Evolutionary conservation across 1,284 basidiomycete species (phyloP).

Genomic region (Melanopsichium pennsylvanicum): DNA sequence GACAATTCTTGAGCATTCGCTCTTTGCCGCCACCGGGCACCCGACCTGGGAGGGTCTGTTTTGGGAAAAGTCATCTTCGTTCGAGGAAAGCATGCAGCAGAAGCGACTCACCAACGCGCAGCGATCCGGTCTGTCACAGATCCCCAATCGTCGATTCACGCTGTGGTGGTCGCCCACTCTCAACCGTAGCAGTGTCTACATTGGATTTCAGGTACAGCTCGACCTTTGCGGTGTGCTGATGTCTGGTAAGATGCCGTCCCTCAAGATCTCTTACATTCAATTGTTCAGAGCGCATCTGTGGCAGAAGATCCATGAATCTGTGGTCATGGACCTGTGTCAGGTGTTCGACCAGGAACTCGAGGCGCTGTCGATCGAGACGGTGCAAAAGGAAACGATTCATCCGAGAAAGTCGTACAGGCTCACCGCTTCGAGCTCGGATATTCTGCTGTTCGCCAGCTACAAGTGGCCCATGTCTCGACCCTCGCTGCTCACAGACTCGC

Average conservation of each 20-base stretch:
- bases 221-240: constrained; percentile 86
- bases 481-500: constrained; percentile 92
- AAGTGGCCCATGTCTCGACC: constrained; percentile 97
- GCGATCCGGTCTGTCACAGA: constrained; percentile 94
- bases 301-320: constrained; percentile 79
- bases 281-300: constrained; percentile 99
- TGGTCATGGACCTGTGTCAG: constrained; percentile 94
- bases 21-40: constrained; percentile 98
- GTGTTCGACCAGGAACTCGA: constrained; percentile 99
- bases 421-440: constrained; percentile 93
- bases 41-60: constrained; percentile 71
- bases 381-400: constrained; percentile 98
- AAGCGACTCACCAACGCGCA: constrained; percentile 85
- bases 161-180: constrained; percentile 97
- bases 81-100: constrained; percentile 92
- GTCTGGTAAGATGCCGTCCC: constrained; percentile 97
- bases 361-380: constrained; percentile 97
- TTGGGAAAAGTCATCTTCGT: constrained; percentile 72
- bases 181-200: constrained; percentile 98
- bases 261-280: constrained; percentile 82
- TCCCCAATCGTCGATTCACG: constrained; percentile 99
- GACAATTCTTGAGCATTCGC: constrained; percentile 93
- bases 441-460: constrained; percentile 88
- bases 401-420: constrained; percentile 99
- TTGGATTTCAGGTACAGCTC: constrained; percentile 99